Conservation (phyloP, 768 basidiomycete genomes). For the Astraeus odoratus region DNA sequence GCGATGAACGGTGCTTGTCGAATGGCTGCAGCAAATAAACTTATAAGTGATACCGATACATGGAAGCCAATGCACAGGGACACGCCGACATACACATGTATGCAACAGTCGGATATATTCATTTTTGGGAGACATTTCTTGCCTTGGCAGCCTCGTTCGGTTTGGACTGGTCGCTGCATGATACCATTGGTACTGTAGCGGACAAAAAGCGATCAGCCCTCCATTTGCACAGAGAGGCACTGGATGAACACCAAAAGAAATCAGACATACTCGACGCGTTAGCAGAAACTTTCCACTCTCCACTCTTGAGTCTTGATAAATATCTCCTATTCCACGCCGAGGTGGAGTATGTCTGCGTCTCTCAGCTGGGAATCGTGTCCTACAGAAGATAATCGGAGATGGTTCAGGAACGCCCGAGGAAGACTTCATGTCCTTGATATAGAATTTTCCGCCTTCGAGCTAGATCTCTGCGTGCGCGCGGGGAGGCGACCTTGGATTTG, state of each 20-base stretch:
- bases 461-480: no score
- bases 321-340: constrained; percentile 98
- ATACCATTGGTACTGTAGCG: constrained; percentile 57
- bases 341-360: constrained; percentile 91
- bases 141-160: constrained; percentile 11
- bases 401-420: constrained; percentile 90
- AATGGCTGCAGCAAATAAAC: constrained; percentile 83
- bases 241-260: neutral
- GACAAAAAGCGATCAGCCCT: neutral
- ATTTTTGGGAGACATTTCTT: constrained; percentile 29
- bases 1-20: constrained; percentile 96
- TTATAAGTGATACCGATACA: constrained; percentile 21
- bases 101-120: constrained; percentile 80
- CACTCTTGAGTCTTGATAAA: constrained; percentile 93
- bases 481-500: no score
- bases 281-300: constrained; percentile 88
- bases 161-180: constrained; percentile 37
- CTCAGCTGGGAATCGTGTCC: constrained; percentile 78
- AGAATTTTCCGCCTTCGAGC: constrained; percentile 70
- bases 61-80: neutral
- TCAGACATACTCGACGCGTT: constrained; percentile 73
- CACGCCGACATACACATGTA: constrained; percentile 65
- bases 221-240: no score
- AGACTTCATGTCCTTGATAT: constrained; percentile 84
- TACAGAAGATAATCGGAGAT: constrained; percentile 77